These are phyloP conservation scores for Eustoma russellianum DNA, from an alignment of 257 asterid species.

Conservation along the genomic window DNA sequence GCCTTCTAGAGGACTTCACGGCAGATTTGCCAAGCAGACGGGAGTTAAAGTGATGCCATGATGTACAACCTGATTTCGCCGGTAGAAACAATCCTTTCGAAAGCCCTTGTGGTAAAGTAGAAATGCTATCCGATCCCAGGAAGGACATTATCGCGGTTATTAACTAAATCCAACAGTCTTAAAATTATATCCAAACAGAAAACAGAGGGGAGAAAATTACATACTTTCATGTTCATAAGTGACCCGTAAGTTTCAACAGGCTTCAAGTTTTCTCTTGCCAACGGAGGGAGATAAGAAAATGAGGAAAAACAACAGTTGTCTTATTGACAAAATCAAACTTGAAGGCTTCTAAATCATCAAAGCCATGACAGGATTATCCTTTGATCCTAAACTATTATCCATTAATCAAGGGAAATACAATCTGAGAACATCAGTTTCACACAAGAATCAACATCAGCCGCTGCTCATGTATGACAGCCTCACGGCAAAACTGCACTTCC, in stretches of 20 bases:
- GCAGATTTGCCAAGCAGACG: too few species aligned
- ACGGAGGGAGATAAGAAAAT: too few species aligned
- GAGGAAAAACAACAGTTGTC: not conserved
- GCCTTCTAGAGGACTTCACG: too few species aligned
- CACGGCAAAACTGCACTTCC: not conserved
- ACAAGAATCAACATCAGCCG: conserved; percentile 3
- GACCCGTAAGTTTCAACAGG: not conserved
- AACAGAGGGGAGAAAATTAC: not conserved
- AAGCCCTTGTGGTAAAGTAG: too few species aligned
- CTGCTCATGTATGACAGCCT: conserved; percentile 2
- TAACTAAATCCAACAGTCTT: too few species aligned
- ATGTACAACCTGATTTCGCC: too few species aligned
- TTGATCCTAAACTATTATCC: not conserved
- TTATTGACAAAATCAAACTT: conserved; percentile 12
- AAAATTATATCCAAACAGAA: too few species aligned
- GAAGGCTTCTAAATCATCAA: conserved; percentile 3
- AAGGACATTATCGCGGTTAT: too few species aligned
- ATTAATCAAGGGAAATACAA: not conserved
- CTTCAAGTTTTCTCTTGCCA: not conserved
- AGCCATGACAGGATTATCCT: not conserved
- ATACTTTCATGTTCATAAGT: not conserved
- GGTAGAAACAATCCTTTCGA: too few species aligned
- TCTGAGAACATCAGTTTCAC: conserved; percentile 3
- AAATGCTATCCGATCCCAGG: too few species aligned
- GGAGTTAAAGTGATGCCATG: too few species aligned